Evolutionary conservation across 352 stramenopile genomes (phyloP), one percentile per base, ranked within the genome.

Genomic region (Globisporangium canariense): DNA sequence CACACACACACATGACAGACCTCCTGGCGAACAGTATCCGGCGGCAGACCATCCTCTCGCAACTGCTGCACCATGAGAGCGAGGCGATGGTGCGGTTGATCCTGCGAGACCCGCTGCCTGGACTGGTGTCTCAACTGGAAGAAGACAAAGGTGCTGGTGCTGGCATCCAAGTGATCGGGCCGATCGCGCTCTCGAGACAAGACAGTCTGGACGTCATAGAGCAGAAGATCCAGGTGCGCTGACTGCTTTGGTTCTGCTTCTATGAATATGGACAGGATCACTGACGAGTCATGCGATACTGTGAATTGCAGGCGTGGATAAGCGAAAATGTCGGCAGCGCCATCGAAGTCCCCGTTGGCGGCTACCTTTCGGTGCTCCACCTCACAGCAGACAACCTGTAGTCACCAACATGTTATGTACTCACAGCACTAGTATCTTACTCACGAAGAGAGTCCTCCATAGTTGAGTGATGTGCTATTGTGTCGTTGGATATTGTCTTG

Each of bases 131-230:
- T 45, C 68, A 47, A 47, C 49, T 2, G 46, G 45, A 56, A 25
- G 73, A 74, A 46, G 54, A 68, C 2, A 60, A 59, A 0, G 57
- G 49, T 53, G 51, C 46, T 3, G 59, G 18, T 11, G 25, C 4
- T 36, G 66, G 18, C 22, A 46, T 88, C 2, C 62, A 64, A 36
- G 62, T 83, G 1, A 75, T 87, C 13, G 81, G 77, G 0, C 81
- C 78, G 18, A 72, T 90, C 2, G 34, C 45, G 14, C 66, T 90
- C 18, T 87, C 79, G 20, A 71, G 78, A n/a, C 60, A 69, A 13
- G 79, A 90, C 59, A 83, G 67, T 25, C 71, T 86, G 59, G 71
- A 77, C 14, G 60, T 71, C 43, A 86, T 90, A 74, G 81, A 90
- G 52, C 66, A 69, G 52, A 84, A 83, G 25, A 73, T 88, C 22